Base-by-base conservation (phyloP, 2,329 filamentous ascomycete species). In the Botrytis cinerea region DNA sequence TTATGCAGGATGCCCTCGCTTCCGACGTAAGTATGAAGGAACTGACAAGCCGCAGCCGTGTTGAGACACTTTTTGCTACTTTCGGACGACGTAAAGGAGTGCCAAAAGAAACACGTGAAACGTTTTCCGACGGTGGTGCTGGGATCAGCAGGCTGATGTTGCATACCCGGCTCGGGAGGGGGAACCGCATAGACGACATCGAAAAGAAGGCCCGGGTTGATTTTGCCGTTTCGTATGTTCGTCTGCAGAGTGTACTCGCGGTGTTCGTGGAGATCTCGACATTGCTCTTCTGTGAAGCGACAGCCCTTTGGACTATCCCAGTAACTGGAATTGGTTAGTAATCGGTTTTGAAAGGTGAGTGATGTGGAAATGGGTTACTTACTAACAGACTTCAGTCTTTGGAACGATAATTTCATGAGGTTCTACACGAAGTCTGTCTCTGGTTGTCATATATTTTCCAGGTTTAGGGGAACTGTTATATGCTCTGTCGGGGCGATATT, bases 281-380 rank as follows among this genome's bases (percentile, higher is more conserved):
- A 80, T 74, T 79, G 77, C 67, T 76, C 76, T 28, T 75, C 76
- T 0, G 72, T 76, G 73, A 78, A 80, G n/a, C 78, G 77, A 46
- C 79, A 80, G 4, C 59, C 68, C 60, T 75, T 75, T 40, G 73
- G 73, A 7, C 70, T 62, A 1, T 74, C 75, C 71, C 77, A 77
- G 32, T 72, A 75, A 70, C 77, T 76, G 32, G n/a, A 22, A 48
- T 59, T 7, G 22, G 25, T 71, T 46, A 73, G 71, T n/a, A 40
- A 20, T 38, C 12, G 9, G n/a, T 16, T 25, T 22, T 20, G 45
- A 38, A 32, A 22, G 22, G 8, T 20, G 35, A 60, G 22, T 22
- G 48, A 16, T 16, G 3, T 38, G 40, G 2, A 61, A 1, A 4
- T 22, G 12, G 5, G n/a, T 28, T 10, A 68, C 48, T 43, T 72